These are phyloP conservation scores for Phragmites australis DNA, from an alignment of 176 grass and related monocot genomes.

Conservation along the genomic window DNA sequence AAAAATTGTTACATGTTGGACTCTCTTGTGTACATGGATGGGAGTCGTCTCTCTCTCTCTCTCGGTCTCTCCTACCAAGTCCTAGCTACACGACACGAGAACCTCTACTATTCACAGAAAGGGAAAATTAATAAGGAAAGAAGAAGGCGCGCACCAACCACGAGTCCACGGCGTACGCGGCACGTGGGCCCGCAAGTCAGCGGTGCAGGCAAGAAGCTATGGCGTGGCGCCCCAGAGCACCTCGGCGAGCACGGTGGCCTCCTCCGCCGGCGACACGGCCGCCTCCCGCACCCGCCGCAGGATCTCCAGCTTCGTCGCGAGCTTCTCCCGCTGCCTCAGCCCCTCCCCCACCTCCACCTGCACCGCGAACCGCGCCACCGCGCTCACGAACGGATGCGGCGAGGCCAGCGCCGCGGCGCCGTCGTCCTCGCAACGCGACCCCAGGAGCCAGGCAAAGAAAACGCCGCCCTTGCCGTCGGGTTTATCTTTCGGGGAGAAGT, in stretches of 20 bases:
- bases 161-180: background rate
- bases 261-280: slow-evolving; percentile 56
- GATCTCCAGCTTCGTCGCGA: slow-evolving; percentile 65
- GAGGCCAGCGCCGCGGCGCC: background rate
- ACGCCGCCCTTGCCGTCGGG: background rate
- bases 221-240: slow-evolving; percentile 85
- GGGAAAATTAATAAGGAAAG: background rate
- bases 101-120: slow-evolving; percentile 26
- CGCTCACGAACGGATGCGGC: slow-evolving; percentile 62
- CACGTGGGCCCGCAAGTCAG: slow-evolving; percentile 20
- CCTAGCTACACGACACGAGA: background rate
- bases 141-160: background rate
- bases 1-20: slow-evolving; percentile 22
- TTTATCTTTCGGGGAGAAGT: slow-evolving; percentile 2
- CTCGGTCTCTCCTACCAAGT: background rate
- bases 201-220: slow-evolving; percentile 25
- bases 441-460: slow-evolving; percentile 21
- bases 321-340: slow-evolving; percentile 64
- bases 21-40: background rate
- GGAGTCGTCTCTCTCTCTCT: slow-evolving; percentile 27
- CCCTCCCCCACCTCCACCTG: slow-evolving; percentile 84
- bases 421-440: background rate
- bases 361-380: slow-evolving; percentile 71
- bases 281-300: slow-evolving; percentile 65
- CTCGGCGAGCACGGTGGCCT: slow-evolving; percentile 58